Base-by-base conservation (phyloP, 257 asterid genomes). In the Schizonepeta tenuifolia region DNA sequence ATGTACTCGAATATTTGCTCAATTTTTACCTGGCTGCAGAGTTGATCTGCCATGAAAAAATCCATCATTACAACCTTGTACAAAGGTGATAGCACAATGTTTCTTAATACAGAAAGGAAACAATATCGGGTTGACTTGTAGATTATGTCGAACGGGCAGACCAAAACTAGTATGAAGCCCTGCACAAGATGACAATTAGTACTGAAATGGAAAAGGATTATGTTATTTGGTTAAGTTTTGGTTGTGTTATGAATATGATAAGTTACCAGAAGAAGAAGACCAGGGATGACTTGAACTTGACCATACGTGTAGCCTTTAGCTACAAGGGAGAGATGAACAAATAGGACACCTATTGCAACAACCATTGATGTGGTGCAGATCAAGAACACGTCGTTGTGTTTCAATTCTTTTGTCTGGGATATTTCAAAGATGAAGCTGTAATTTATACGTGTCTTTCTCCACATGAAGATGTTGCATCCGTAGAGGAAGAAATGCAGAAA, bases 21-120 rank as follows among this genome's bases (percentile, higher is more conserved):
- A 71, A 59, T 40, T 12, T 17, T 61, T 56, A 93, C 98, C 90
- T 93, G 98, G 85, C 98, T 93, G 70, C 98, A 93, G 53, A 93
- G 92, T 69, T 93, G 98, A 91, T 93, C 98, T 64, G 97, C 98
- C 92, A 88, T 91, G 88, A 91, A 93, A 78, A 93, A 90, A 62
- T 93, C 98, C 51, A 93, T 88, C 97, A 93, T 93, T 72, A 85
- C 86, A 78, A 93, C 98, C 79, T 93, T 91, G 79, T 93, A 93
- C 63, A 91, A 31, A 18, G 98, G 98, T n/a, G 97, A 83, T 7
- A 93, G 53, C 8, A 86, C 55, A 73, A 89, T 93, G 80, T 93
- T 93, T 76, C 97, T 84, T 61, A 86, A 59, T 4, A 88, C 91
- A 24, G 85, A 53, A 35, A 93, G 89, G 71, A 93, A 84, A 9